A percentile compares a stretch with the other conserved stretches of the same genome.
Evolutionary conservation across 768 basidiomycete genomes (phyloP).

Genomic region (Calvatia gigantea): DNA sequence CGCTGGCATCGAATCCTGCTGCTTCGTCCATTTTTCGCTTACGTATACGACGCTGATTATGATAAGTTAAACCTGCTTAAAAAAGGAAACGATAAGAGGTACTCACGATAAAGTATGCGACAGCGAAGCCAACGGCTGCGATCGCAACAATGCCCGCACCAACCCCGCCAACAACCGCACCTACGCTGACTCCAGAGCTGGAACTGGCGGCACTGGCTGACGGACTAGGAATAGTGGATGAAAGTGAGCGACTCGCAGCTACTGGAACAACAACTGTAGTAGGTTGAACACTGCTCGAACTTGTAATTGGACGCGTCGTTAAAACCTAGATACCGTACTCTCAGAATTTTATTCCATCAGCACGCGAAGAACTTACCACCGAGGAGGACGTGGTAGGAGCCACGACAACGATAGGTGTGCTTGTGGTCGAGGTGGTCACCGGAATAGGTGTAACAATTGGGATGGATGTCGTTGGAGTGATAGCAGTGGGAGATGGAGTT

Average conservation of each 20-base stretch:
- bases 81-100: slow-evolving; percentile 1
- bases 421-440: neutral
- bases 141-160: slow-evolving; percentile 44
- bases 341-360: neutral
- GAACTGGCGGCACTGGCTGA: neutral
- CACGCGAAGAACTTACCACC: neutral
- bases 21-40: slow-evolving; percentile 33
- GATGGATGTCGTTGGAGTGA: neutral
- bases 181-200: slow-evolving; percentile 20
- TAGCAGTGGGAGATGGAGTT: neutral
- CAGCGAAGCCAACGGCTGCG: slow-evolving; percentile 33
- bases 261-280: neutral
- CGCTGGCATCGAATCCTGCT: slow-evolving; percentile 46
- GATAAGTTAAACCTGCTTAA: slow-evolving; percentile 1
- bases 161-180: slow-evolving; percentile 35
- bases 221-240: neutral
- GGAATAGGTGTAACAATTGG: neutral
- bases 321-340: neutral
- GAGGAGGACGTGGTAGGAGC: neutral
- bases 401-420: neutral
- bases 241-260: neutral
- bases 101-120: slow-evolving; percentile 47
- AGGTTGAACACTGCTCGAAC: neutral
- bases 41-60: slow-evolving; percentile 38
- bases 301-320: neutral